Evolutionary conservation across 257 asterid genomes (phyloP), one percentile per base, ranked within the genome.

Genomic region (Penstemon barbatus): DNA sequence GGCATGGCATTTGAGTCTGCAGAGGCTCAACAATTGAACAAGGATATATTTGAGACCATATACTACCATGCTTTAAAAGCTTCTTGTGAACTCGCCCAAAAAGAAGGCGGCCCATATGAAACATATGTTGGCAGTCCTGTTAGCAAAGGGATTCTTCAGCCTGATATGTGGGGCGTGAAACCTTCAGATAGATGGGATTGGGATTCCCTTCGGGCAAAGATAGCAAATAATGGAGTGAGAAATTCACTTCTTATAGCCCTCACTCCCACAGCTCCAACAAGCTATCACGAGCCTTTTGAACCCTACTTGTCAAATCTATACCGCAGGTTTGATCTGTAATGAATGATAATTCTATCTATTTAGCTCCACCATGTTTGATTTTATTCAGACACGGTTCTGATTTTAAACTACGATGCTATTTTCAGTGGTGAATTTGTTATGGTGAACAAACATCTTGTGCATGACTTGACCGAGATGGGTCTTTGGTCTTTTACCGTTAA

Each of bases 191-290:
- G 89, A 81, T 93, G 96, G 99, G 92, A 93, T 71, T 93, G 99
- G 99, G 83, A 53, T 73, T 81, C 74, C 78, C 91, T 94, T 56
- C 86, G 96, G 10, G 81, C 70, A 57, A 78, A 58, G 86, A 84
- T 93, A 46, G 66, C 87, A 18, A 78, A 74, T 56, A 74, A 84
- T 69, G 98, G 98, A 55, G 84, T 89, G 5, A 84, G 97, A 71
- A 90, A 91, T 81, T 94, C 99, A 61, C 96, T 94, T 77, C 96
- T 94, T 43, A 67, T 94, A 51, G 96, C 99, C 39, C 97, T 97
- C 13, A 94, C 89, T 97, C 99, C 99, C 41, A 93, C 97, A 80
- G 99, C 99, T 72, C 89, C 99, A 12, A 94, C 99, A 6, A 94
- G 99, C 83, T 96, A 94, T 58, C 89, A 90, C 63, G 97, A 90